phyloP scores from a whole-genome alignment of 805 yeast species.

The Hanseniaspora occidentalis region DNA sequence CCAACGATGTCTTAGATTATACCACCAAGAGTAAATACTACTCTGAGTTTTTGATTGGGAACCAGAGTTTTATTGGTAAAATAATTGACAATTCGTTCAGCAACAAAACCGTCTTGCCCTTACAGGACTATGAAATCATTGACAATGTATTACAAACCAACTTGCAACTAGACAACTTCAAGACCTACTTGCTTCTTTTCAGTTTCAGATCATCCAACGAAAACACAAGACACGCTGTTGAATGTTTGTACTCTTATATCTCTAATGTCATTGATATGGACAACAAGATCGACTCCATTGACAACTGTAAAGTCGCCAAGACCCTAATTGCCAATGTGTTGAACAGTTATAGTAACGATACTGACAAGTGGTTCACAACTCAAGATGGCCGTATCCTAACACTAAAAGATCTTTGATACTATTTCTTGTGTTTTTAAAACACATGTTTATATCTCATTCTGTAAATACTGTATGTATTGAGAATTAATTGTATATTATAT shows the following conservation, averaged over 20 bases:
- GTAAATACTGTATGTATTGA: too few species aligned
- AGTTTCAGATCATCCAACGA: conserved; percentile 19
- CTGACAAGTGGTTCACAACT: conserved; percentile 18
- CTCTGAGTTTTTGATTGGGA: conserved; percentile 9
- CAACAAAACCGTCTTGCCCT: conserved; percentile 9
- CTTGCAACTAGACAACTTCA: conserved; percentile 12
- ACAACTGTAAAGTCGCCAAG: conserved; percentile 12
- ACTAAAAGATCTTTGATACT: background rate
- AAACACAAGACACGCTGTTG: conserved; percentile 22
- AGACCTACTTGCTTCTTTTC: conserved; percentile 14
- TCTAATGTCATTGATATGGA: conserved; percentile 1
- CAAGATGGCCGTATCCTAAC: conserved; percentile 5
- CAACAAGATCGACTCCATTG: too few species aligned
- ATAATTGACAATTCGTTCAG: conserved; percentile 13
- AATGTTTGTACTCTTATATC: conserved; percentile 15
- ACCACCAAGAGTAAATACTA: conserved; percentile 16
- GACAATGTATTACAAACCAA: conserved; percentile 14
- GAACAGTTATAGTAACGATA: conserved; percentile 14
- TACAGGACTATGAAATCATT: conserved; percentile 16
- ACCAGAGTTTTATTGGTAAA: conserved; percentile 15
- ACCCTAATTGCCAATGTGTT: conserved; percentile 18
- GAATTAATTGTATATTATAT: too few species aligned
- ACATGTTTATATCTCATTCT: too few species aligned
- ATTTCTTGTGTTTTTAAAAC: too few species aligned
- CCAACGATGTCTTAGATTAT: conserved; percentile 10